Evolutionary conservation across 108 stramenopile species (phyloP), one percentile per base, ranked within the genome.

Genomic region (Cyclotella atomus): DNA sequence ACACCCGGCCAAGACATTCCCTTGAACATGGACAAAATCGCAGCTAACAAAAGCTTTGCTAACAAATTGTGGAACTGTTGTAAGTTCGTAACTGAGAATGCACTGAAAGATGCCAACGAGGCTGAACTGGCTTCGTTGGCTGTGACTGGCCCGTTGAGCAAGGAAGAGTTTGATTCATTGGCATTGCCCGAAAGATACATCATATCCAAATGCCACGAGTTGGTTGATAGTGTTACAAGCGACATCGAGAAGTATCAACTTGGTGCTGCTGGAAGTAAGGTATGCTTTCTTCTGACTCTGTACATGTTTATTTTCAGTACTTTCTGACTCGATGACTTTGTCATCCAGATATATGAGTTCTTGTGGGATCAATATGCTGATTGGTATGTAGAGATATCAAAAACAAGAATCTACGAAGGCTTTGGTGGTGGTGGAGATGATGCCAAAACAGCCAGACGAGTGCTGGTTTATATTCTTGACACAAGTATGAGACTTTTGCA

Each of bases 61-160:
- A 99, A 99, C 85, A 99, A 99, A 82, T 82, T 98, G 15, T 99
- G 99, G 99, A 98, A 99, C 71, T 92, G 88, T 19, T 95, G 91
- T 65, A 95, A 97, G 57, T 98, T 97, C 71, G 90, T 95, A 20
- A 93, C 87, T 4, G 83, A 86, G 17, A 95, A 93, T 71, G 95
- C 92, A 41, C 70, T 95, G 60, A 94, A 94, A 80, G 94, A 84
- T 41, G 73, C 77, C 10, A 57, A 82, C 34, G 84, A 80, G 12
- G 88, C 74, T 15, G 93, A 92, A 64, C 33, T 83, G 27, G 70
- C 64, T 4, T 41, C 67, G 9, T 69, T 92, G 66, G 94, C 79
- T 30, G 94, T 95, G 32, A 69, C 55, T 2, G 91, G 91, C 8
- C 95, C 96, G 2, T 91, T 95, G 71, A 41, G 65, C 14, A 74